Evolutionary conservation across 768 basidiomycete species (phyloP).

Genomic region (Suillus spraguei): DNA sequence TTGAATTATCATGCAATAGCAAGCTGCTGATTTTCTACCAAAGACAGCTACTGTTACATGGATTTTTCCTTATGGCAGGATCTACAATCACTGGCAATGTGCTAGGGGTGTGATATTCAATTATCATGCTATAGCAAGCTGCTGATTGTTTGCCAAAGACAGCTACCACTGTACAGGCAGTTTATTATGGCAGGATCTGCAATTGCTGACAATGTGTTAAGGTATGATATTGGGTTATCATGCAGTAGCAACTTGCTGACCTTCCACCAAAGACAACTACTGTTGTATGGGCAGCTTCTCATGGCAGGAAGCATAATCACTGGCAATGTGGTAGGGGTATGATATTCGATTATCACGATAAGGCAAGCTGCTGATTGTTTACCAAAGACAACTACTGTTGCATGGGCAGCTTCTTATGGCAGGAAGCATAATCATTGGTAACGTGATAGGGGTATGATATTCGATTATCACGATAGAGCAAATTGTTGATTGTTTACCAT

Average conservation of each 20-base stretch:
- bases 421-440: not conserved
- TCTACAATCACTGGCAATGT: not conserved
- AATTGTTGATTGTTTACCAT: not conserved
- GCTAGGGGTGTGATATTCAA: too few relatives aligned
- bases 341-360: not conserved
- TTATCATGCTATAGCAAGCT: not conserved
- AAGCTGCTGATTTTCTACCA: too few relatives aligned
- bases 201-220: too few relatives aligned
- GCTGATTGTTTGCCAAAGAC: not conserved
- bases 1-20: too few relatives aligned
- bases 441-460: too few relatives aligned
- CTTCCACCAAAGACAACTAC: not conserved
- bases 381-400: not conserved
- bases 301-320: not conserved
- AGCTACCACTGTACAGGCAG: too few relatives aligned
- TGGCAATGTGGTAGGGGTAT: not conserved
- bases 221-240: too few relatives aligned
- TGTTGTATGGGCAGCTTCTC: not conserved
- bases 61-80: too few relatives aligned
- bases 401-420: not conserved
- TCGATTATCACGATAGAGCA: not conserved
- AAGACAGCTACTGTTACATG: too few relatives aligned
- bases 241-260: not conserved
- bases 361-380: too few relatives aligned
- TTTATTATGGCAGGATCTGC: not conserved